These are phyloP conservation scores for Aspergillus conjunctus DNA, from an alignment of 495 filamentous ascomycete species.

Conservation along the genomic window DNA sequence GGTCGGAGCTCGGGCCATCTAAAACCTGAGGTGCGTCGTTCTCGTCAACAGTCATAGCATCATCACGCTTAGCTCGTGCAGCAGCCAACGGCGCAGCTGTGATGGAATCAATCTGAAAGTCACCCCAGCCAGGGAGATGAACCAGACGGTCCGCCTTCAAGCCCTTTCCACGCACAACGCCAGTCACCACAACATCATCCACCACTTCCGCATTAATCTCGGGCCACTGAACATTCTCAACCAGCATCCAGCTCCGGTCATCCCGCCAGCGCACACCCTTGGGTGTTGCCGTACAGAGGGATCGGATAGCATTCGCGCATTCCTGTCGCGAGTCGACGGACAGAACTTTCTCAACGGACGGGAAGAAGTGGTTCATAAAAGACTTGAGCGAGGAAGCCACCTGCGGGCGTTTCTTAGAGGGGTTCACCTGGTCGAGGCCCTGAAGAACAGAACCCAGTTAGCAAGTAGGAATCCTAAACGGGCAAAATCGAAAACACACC, in stretches of 20 bases:
- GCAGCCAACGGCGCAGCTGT: constrained; percentile 63
- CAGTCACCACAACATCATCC: constrained; percentile 72
- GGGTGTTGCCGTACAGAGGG: constrained; percentile 83
- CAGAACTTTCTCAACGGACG: constrained; percentile 81
- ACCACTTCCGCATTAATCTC: constrained; percentile 47
- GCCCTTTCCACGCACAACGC: constrained; percentile 81
- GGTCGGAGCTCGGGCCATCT: constrained; percentile 70
- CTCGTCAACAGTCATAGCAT: constrained; percentile 70
- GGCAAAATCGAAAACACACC: constrained; percentile 19
- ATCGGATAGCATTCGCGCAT: constrained; percentile 83
- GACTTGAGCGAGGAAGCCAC: constrained; percentile 79
- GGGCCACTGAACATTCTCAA: constrained; percentile 77
- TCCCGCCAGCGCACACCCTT: constrained; percentile 95
- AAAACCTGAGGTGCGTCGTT: constrained; percentile 55
- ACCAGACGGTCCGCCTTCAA: constrained; percentile 87
- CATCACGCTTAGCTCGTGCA: constrained; percentile 57
- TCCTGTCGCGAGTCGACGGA: constrained; percentile 85
- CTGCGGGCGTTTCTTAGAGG: constrained; percentile 73
- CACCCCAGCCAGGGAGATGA: constrained; percentile 91
- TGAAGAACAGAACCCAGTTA: constrained; percentile 7
- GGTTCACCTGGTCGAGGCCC: constrained; percentile 72
- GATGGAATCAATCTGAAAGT: constrained; percentile 91
- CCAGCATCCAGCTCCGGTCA: constrained; percentile 89
- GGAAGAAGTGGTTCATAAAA: constrained; percentile 92
- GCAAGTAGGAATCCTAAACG: not conserved